Conservation (phyloP, 352 stramenopile genomes). For the Discostella stelligera region DNA sequence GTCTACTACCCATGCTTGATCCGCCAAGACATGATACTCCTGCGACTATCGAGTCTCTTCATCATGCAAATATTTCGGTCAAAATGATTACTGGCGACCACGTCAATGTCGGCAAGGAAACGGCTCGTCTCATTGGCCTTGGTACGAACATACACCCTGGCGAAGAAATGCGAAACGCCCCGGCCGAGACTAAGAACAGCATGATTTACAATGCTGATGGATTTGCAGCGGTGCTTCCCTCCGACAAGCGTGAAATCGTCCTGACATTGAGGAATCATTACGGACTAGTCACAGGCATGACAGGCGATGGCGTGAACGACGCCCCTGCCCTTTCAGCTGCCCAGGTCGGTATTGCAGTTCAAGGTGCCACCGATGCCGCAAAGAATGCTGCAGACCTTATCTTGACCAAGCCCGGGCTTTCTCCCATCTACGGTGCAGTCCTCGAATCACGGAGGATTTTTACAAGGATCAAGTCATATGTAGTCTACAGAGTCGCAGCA, state of each 20-base stretch:
- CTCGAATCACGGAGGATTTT: slow-evolving; percentile 88
- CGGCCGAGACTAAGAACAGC: slow-evolving; percentile 69
- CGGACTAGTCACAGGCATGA: slow-evolving; percentile 72
- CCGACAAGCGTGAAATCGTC: slow-evolving; percentile 90
- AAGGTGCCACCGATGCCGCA: slow-evolving; percentile 87
- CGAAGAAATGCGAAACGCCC: slow-evolving; percentile 54
- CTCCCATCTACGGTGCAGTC: slow-evolving; percentile 87
- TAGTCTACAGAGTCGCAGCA: slow-evolving; percentile 89
- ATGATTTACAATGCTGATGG: slow-evolving; percentile 91
- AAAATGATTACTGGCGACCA: slow-evolving; percentile 98
- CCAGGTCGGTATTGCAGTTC: slow-evolving; percentile 90
- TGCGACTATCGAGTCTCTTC: slow-evolving; percentile 88
- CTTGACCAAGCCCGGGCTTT: slow-evolving; percentile 86
- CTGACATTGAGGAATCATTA: slow-evolving; percentile 85
- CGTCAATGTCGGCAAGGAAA: slow-evolving; percentile 90
- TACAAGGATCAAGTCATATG: slow-evolving; percentile 89
- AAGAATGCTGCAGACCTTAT: slow-evolving; percentile 89
- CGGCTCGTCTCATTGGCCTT: slow-evolving; percentile 84
- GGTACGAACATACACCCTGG: slow-evolving; percentile 59
- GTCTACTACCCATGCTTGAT: slow-evolving; percentile 94
- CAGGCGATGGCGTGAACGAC: slow-evolving; percentile 89
- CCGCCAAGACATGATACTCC: slow-evolving; percentile 93
- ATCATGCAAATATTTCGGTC: slow-evolving; percentile 90
- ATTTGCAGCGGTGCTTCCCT: slow-evolving; percentile 91
- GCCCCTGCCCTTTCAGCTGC: slow-evolving; percentile 87